Evolutionary conservation across 345 rosid species (phyloP), one percentile per base, ranked within the genome.

Genomic region (Syzygium aqueum): DNA sequence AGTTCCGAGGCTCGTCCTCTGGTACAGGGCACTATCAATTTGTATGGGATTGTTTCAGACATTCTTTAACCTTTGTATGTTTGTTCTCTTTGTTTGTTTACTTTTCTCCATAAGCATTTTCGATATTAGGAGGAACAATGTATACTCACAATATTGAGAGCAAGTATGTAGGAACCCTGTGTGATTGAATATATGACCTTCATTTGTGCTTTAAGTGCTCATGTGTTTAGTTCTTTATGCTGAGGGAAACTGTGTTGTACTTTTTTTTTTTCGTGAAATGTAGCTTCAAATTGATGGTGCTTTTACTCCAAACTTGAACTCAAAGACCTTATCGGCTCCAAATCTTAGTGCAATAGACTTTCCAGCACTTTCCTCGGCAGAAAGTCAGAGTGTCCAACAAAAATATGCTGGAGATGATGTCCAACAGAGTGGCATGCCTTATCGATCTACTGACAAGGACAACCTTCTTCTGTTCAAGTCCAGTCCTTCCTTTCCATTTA

Each of bases 201-300:
- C 82, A 37, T 9, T 37, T 33, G 51, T 53, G 49, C 56, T 77
- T 37, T 28, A 84, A 30, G 63, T 28, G 63, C 57, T 84, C n/a
- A 15, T n/a, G 16, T 27, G 86, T 57, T 84, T 52, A 30, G 49
- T 84, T 84, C 57, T 43, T 77, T 86, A 49, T 83, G 56, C 83
- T 88, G 85, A 63, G 51, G 46, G 19, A 87, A 86, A 56, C 83
- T 22, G 30, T 87, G 51, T 85, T 59, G 61, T 89, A 37, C 85
- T 53, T 90, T 61, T 87, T 85, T 87, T 85, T 92, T 78, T 89
- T 87, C 86, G 33, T 33, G 49, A 67, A 84, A 87, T 93, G 92
- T 92, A 97, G 99, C 98, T 95, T 86, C 99, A 97, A 93, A 98
- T 93, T 23, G 99, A 97, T 89, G 93, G 95, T 86, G 94, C 96